Base-by-base conservation (phyloP, 345 rosid species). In the Triadica sebifera region DNA sequence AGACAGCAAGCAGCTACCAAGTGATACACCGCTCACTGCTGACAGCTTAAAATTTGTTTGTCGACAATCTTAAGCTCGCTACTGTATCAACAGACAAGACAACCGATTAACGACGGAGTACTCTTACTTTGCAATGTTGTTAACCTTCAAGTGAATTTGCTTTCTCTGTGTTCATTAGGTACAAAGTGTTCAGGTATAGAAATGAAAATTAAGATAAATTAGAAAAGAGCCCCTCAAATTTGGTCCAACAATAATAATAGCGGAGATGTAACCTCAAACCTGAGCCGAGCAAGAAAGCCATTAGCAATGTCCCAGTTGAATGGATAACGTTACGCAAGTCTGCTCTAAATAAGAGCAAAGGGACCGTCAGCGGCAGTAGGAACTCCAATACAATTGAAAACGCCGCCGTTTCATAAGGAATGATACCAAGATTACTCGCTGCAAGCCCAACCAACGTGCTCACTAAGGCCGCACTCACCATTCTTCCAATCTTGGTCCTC, bases 371-470 rank as follows among this genome's bases (percentile, higher is more conserved):
- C 0, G 98, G 98, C 43, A 92, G 83, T 34, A 94, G 89, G 37
- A 80, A 94, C 82, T 86, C 83, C 80, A 89, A 65, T 57, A 90
- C 91, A 62, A 83, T 74, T 0, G 87, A 82, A 82, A 88, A 90
- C 61, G 91, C 93, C 8, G 87, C 77, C 19, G 96, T 85, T 67
- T 87, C 86, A 10, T 73, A 80, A n/a, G 95, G 88, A 67, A 91
- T 79, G 2, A 93, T 29, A n/a, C 95, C 88, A 61, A 87, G 49
- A 73, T 91, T 93, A 67, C 95, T 91, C 19, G 93, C 95, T 6
- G 92, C 93, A 19, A 89, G 86, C 0, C 97, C 98, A 22, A 88
- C 75, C 85, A 92, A 84, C 12, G 93, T 90, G 86, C 98, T 90
- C 22, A 88, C 88, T 22, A 92, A 74, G 45, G 97, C 93, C 1